A percentile compares a stretch with the other conserved stretches of the same genome.
Conservation (phyloP, 1,139 yeast genomes). For the Taiozyma onychis region DNA sequence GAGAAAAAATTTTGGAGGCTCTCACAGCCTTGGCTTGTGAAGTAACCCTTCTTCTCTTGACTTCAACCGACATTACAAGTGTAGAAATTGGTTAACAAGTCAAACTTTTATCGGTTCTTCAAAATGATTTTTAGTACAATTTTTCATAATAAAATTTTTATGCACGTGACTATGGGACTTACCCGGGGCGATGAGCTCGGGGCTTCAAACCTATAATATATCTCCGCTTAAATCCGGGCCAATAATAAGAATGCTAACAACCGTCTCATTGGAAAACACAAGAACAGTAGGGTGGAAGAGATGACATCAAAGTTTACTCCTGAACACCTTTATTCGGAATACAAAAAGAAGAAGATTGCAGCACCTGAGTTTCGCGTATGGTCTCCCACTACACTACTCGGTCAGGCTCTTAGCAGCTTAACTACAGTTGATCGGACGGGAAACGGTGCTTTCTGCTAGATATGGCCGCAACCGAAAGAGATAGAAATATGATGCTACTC, state of each 20-base stretch:
- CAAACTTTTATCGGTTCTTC: neutral
- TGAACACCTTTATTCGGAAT: too few species aligned
- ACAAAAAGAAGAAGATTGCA: neutral
- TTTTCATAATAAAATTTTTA: neutral
- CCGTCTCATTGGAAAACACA: too few species aligned
- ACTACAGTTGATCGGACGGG: constrained; percentile 47
- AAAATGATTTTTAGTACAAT: neutral
- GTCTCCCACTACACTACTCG: constrained; percentile 52
- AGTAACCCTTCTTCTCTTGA: constrained; percentile 27
- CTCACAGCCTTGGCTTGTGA: constrained; percentile 10
- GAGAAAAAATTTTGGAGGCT: constrained; percentile 46
- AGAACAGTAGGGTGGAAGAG: neutral
- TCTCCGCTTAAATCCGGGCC: neutral
- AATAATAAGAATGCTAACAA: neutral
- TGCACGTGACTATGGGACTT: neutral
- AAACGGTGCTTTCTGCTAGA: constrained; percentile 44
- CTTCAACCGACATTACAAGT: constrained; percentile 4
- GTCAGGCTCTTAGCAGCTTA: constrained; percentile 49
- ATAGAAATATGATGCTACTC: neutral
- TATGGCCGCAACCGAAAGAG: constrained; percentile 36
- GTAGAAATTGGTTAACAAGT: neutral
- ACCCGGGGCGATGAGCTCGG: neutral
- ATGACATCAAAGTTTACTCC: neutral
- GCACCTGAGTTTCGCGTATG: constrained; percentile 50
- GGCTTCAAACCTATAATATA: neutral